Conservation (phyloP, 1,284 basidiomycete species). For the Tylopilus orsonianus region DNA sequence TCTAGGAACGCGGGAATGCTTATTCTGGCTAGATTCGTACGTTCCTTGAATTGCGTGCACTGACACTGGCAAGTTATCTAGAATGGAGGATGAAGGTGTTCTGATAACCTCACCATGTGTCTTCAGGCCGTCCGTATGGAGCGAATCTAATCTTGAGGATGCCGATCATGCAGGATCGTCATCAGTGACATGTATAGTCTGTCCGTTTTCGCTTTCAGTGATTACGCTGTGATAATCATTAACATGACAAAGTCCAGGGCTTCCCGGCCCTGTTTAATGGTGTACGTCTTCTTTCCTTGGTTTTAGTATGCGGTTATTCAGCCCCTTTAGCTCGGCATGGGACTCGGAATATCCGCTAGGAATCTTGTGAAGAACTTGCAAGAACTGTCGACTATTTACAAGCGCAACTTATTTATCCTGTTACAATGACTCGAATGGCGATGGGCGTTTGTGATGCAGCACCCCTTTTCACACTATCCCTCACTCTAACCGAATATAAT, state of each 20-base stretch:
- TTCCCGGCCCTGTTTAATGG: slow-evolving; percentile 71
- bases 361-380: slow-evolving; percentile 71
- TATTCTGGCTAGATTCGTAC: slow-evolving; percentile 73
- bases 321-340: slow-evolving; percentile 59
- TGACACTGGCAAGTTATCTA: slow-evolving; percentile 51
- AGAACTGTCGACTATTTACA: slow-evolving; percentile 1
- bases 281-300: slow-evolving; percentile 41
- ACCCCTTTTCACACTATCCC: slow-evolving; percentile 63
- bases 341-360: slow-evolving; percentile 75
- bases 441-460: slow-evolving; percentile 75
- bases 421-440: slow-evolving; percentile 67
- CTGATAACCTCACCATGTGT: slow-evolving; percentile 66
- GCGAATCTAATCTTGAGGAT: slow-evolving; percentile 15
- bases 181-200: slow-evolving; percentile 79
- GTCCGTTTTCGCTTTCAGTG: slow-evolving; percentile 39
- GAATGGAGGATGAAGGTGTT: slow-evolving; percentile 80
- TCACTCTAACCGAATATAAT: slow-evolving; percentile 58
- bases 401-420: slow-evolving; percentile 3
- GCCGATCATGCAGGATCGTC: slow-evolving; percentile 52
- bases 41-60: slow-evolving; percentile 27
- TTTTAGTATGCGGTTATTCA: slow-evolving; percentile 10
- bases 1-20: slow-evolving; percentile 75
- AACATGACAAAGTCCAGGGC: slow-evolving; percentile 51
- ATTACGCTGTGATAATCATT: slow-evolving; percentile 11
- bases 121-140: not conserved